These are phyloP conservation scores for Phytophthora podocarpi DNA, from an alignment of 352 stramenopile species.

Conservation along the genomic window DNA sequence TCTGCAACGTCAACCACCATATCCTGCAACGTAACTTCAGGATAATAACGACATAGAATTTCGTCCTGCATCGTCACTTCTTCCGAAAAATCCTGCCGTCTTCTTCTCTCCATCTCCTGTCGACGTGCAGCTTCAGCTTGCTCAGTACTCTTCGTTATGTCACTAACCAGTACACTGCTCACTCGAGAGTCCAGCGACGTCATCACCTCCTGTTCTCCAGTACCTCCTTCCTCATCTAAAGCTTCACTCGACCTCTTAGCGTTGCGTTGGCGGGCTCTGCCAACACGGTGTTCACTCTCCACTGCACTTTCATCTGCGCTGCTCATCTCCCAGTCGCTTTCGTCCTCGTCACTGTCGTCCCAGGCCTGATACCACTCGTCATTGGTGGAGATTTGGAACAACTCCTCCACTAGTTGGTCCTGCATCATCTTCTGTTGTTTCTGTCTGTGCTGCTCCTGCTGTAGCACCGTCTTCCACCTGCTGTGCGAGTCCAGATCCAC, in stretches of 20 bases:
- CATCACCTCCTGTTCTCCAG: not conserved
- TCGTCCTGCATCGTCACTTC: conserved; percentile 29
- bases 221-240: conserved; percentile 16
- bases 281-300: not conserved
- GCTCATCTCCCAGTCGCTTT: conserved; percentile 32
- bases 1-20: conserved; percentile 14
- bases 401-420: conserved; percentile 51
- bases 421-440: conserved; percentile 25
- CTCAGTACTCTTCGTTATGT: not conserved
- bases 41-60: conserved; percentile 55
- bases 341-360: conserved; percentile 52
- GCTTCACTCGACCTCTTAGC: conserved; percentile 22
- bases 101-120: conserved; percentile 1
- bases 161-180: not conserved
- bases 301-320: conserved; percentile 13
- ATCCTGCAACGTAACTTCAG: conserved; percentile 9
- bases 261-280: conserved; percentile 10
- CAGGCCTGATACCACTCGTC: conserved; percentile 75
- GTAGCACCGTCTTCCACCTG: conserved; percentile 22
- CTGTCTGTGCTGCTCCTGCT: conserved; percentile 26
- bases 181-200: conserved; percentile 14
- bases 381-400: conserved; percentile 66
- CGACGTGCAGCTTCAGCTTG: conserved; percentile 2
- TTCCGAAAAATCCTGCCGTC: conserved; percentile 16
- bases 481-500: conserved; percentile 30